Percentiles rank a stretch among this genome's conserved stretches.
These are phyloP conservation scores for Coemansia sp. DNA, from an alignment of 192 early-diverging fungal genomes.

Conservation along the genomic window DNA sequence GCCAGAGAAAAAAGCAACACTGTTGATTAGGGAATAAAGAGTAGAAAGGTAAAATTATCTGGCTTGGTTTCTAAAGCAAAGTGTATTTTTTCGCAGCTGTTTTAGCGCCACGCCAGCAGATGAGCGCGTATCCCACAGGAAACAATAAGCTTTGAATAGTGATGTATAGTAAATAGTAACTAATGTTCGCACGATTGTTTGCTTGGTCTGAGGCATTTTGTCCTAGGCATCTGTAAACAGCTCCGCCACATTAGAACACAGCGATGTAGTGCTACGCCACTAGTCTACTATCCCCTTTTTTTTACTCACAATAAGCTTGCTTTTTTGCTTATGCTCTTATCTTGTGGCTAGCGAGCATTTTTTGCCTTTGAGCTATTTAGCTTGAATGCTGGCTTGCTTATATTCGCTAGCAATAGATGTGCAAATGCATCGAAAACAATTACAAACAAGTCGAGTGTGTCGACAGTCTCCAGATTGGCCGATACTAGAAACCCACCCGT, in stretches of 20 bases:
- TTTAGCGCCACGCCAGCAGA: neutral
- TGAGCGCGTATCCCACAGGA: neutral
- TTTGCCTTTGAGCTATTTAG: neutral
- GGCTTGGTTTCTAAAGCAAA: neutral
- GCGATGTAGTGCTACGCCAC: neutral
- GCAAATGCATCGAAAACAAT: no score
- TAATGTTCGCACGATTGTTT: neutral
- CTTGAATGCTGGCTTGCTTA: neutral
- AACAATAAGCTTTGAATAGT: neutral
- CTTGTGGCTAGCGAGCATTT: neutral
- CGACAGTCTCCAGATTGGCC: neutral
- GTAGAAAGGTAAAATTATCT: neutral
- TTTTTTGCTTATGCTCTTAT: no score
- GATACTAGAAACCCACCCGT: conserved; percentile 2
- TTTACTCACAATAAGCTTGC: no score
- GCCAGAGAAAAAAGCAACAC: neutral
- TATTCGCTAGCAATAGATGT: no score
- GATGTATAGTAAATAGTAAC: neutral
- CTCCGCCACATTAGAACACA: neutral
- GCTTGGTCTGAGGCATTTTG: neutral
- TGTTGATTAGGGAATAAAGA: neutral
- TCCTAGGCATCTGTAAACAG: neutral
- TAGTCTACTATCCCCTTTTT: no score
- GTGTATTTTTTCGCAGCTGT: neutral
- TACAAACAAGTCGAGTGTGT: neutral